Base-by-base conservation (phyloP, 2,329 filamentous ascomycete genomes). In the Sphaceloma murrayae region DNA sequence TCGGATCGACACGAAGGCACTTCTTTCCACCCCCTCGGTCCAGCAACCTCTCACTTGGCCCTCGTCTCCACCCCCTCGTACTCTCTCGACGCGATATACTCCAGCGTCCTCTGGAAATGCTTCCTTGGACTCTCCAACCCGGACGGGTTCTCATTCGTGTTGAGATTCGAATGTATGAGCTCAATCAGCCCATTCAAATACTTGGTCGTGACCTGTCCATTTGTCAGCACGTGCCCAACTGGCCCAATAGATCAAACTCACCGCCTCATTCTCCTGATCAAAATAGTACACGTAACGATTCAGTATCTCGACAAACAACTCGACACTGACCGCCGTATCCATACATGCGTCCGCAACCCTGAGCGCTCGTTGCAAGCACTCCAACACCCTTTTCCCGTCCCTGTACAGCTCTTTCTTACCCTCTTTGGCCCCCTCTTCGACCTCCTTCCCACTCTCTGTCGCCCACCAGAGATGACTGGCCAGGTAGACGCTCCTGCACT, bases 261-360 rank as follows among this genome's bases (percentile, higher is more conserved):
- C 91, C 53, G 88, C 88, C 67, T 98, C 91, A 64, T 98, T 98
- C 61, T 94, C 86, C 63, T 98, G 89, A 64, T 98, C 91, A 67
- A 95, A 98, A 69, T 96, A 98, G 65, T 98, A 98, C 43, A 96
- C 88, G 61, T 98, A 98, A 63, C 91, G 80, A 63, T 98, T 95
- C 46, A 98, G 69, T 51, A 98, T 98, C 67, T 98, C 91, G 46
- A 98, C 89, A 65, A 98, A 98, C 38, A 98, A 74, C 66, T 98
- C 93, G 34, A 98, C 91, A 2, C 87, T 95, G 3, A 95, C 87
- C 5, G 87, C 86, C 5, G 88, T 91, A 64, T 98, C 93, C 91
- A 98, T 98, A 67, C 91, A 98, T 5, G 91, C 93, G 64, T 98
- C 91, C 2, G 91, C 93, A 19, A 98, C 93, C 26, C 93, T 82